A percentile compares a stretch with the other conserved stretches of the same genome.
These are phyloP conservation scores for Fusarium sp. DNA, from an alignment of 2,329 filamentous ascomycete species.

Conservation along the genomic window DNA sequence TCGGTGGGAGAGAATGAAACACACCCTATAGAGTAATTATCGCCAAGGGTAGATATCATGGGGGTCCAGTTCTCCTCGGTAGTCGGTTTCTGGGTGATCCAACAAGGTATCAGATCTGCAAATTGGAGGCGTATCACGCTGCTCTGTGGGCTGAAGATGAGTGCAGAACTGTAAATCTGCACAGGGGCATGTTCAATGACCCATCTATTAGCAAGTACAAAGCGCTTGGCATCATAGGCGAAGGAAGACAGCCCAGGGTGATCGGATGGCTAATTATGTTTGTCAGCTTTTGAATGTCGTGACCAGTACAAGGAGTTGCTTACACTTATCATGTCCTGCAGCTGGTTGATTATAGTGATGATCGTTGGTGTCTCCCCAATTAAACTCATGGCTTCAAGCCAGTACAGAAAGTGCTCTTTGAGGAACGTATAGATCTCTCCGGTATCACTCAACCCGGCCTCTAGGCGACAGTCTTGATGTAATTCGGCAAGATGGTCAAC, in stretches of 20 bases:
- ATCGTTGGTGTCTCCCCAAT: background rate
- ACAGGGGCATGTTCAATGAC: conserved; percentile 10
- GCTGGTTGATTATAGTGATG: background rate
- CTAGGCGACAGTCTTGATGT: background rate
- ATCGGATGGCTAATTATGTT: background rate
- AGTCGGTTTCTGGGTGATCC: background rate
- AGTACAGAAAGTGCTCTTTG: background rate
- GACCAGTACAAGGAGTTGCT: background rate
- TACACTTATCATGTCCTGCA: background rate
- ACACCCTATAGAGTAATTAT: background rate
- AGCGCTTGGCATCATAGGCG: background rate
- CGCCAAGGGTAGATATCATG: background rate
- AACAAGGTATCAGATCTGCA: background rate
- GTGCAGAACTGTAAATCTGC: conserved; percentile 9
- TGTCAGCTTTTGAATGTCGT: background rate
- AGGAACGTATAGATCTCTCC: conserved; percentile 10
- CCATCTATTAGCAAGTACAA: background rate
- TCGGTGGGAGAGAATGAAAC: background rate
- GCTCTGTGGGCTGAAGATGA: conserved; percentile 8
- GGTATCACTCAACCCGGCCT: background rate
- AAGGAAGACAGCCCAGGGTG: background rate
- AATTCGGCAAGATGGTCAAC: conserved; percentile 5
- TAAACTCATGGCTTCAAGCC: conserved; percentile 14
- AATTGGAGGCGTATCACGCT: conserved; percentile 1
- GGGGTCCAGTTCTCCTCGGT: background rate